Base-by-base conservation (phyloP, 371 early-diverging fungal genomes). In the Mortierella sp. region DNA sequence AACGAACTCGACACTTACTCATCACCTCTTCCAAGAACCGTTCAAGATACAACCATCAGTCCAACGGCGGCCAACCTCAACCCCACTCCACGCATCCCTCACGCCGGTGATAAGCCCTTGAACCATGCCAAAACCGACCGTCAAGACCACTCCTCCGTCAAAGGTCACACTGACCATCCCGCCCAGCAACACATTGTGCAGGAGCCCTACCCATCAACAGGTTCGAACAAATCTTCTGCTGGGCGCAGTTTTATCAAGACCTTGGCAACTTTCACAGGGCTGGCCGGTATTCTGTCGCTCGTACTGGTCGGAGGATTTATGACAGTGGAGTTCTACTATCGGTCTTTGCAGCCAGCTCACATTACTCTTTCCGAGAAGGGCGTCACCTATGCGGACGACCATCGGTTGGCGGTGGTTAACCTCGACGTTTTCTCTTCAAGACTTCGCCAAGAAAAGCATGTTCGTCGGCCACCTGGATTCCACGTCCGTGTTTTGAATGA, bases 401-500 rank as follows among this genome's bases (percentile, higher is more conserved):
- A 64, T 11, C 70, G 64, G 0, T 8, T 68, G 16, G 77, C 80
- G 2, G 58, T 66, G 22, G 70, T 73, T 16, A 29, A 64, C 24
- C 66, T 80, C 41, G 44, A 69, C 11, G 68, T 76, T 10, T 73
- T 55, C 64, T 73, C 80, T 24, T 37, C 64, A 24, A 58, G 63
- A 4, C 48, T 68, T n/a, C 58, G 50, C 39, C 78, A 64, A 31
- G 58, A 66, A 43, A n/a, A 41, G 43, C 67, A 48, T 37, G 22
- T 55, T 8, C 55, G 22, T 47, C 68, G 66, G 11, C 43, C 80
- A 14, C 69, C 71, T 16, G 69, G 61, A 34, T 76, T 75, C 64
- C 80, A 80, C n/a, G 31, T 69, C 41, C 71, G 80, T 37, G 73
- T 80, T 10, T 40, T 80, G 37, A 39, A 37, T 8, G 53, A 72